Conservation (phyloP, 768 basidiomycete genomes). For the Cystobasidium onofrii region DNA sequence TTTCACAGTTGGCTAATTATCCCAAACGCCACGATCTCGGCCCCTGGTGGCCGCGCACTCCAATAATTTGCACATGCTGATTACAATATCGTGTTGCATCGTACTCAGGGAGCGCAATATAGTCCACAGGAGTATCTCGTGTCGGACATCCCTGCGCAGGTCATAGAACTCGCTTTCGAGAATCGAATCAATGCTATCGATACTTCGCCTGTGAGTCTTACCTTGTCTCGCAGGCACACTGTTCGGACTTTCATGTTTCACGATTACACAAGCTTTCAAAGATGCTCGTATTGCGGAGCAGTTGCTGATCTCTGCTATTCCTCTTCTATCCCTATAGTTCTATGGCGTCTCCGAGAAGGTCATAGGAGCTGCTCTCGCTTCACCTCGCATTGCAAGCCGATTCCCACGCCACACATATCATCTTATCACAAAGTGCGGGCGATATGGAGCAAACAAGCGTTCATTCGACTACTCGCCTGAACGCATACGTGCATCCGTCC, state of each 20-base stretch:
- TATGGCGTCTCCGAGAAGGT: constrained; percentile 18
- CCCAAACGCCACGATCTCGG: neutral
- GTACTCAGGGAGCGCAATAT: constrained; percentile 6
- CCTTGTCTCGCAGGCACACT: neutral
- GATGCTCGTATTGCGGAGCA: no score
- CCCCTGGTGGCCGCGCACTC: neutral
- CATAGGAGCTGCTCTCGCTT: constrained; percentile 12
- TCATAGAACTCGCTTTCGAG: constrained; percentile 19
- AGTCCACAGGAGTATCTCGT: neutral
- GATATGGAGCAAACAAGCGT: constrained; percentile 55
- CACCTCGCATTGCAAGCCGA: neutral
- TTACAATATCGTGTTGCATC: neutral
- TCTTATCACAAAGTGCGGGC: constrained; percentile 71
- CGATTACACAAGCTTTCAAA: no score
- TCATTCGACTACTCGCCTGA: constrained; percentile 65
- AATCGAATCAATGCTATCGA: constrained; percentile 23
- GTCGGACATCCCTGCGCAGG: constrained; percentile 4
- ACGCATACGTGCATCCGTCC: constrained; percentile 60
- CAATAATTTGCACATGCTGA: neutral
- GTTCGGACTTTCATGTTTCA: no score
- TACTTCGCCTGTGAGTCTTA: constrained; percentile 1
- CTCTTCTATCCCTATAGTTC: neutral
- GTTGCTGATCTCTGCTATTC: no score
- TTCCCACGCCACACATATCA: constrained; percentile 41
- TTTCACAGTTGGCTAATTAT: neutral